Base-by-base conservation (phyloP, 2,329 filamentous ascomycete genomes). In the Phaeosphaeria sp. region DNA sequence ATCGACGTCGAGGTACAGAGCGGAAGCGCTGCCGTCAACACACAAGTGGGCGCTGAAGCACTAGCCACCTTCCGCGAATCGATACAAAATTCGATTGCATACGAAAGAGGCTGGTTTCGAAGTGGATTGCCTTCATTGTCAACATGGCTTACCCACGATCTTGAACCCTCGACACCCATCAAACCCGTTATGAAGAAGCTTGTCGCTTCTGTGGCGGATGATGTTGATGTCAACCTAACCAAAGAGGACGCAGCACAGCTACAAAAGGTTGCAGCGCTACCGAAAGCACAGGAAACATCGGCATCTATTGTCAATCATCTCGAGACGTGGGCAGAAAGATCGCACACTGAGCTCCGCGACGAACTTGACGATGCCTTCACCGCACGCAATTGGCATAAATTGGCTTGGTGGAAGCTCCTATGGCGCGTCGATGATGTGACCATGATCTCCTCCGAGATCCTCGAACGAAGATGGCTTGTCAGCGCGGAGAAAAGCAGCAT, bases 341-440 rank as follows among this genome's bases (percentile, higher is more conserved):
- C 91, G 0, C 94, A 98, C 72, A 84, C 87, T 0, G 94, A 98
- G 76, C 84, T 98, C 7, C 91, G 92, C 61, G 85, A 90, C 50
- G 86, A 93, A 66, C 85, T 97, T 1, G 90, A 94, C 63, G 79
- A 87, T 46, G 93, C 92, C 0, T 94, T 97, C 67, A 82, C 85
- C 0, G 88, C 90, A n/a, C 83, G 81, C 18, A 83, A 88, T 41
- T 97, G 94, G 94, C 85, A 87, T 23, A 89, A 90, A 62, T 82
- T 97, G 3, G 85, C 88, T 17, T 98, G 94, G 93, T 97, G 92
- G 90, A 96, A 96, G 75, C 84, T 98, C 0, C 93, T 97, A 73
- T 97, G 93, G 93, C 88, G 92, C 20, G 93, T 95, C 22, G 94
- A 98, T 72, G 94, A 97, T 69, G 92, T 97, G 11, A 87, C 88